Conservation (phyloP, 1,284 basidiomycete genomes). For the Omphalotus olearius region DNA sequence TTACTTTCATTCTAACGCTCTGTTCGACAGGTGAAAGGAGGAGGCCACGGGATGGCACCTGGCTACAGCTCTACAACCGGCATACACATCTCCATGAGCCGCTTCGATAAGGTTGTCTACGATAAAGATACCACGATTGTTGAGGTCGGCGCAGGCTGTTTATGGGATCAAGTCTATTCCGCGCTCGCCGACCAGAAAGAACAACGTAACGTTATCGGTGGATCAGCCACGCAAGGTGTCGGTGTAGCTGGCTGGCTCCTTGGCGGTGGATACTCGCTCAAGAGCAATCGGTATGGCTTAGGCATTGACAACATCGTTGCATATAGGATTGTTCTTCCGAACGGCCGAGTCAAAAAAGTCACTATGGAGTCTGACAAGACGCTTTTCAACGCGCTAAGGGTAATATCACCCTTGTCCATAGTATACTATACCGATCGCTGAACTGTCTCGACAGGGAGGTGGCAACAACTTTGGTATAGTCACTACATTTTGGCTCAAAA, state of each 20-base stretch:
- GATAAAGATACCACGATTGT: slow-evolving; percentile 25
- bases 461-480: slow-evolving; percentile 20
- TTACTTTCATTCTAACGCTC: too few species aligned
- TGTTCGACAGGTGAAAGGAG: slow-evolving; percentile 35
- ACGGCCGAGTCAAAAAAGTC: slow-evolving; percentile 30
- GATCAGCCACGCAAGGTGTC: slow-evolving; percentile 28
- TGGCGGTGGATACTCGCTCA: slow-evolving; percentile 42
- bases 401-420: slow-evolving; percentile 16
- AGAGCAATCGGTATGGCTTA: slow-evolving; percentile 37
- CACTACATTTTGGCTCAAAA: too few species aligned
- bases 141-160: slow-evolving; percentile 38
- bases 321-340: slow-evolving; percentile 36
- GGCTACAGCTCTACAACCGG: slow-evolving; percentile 45
- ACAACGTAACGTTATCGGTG: slow-evolving; percentile 43
- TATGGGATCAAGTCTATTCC: slow-evolving; percentile 43
- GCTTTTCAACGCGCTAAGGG: slow-evolving; percentile 38
- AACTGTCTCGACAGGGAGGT: slow-evolving; percentile 18
- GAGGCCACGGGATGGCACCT: slow-evolving; percentile 40
- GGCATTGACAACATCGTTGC: slow-evolving; percentile 37
- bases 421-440: too few species aligned
- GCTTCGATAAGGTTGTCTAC: slow-evolving; percentile 35
- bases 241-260: slow-evolving; percentile 40
- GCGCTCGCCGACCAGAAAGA: slow-evolving; percentile 27
- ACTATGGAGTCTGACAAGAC: slow-evolving; percentile 23
- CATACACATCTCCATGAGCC: slow-evolving; percentile 41